Conservation (phyloP, 1,284 basidiomycete species). For the Trametes sp. region DNA sequence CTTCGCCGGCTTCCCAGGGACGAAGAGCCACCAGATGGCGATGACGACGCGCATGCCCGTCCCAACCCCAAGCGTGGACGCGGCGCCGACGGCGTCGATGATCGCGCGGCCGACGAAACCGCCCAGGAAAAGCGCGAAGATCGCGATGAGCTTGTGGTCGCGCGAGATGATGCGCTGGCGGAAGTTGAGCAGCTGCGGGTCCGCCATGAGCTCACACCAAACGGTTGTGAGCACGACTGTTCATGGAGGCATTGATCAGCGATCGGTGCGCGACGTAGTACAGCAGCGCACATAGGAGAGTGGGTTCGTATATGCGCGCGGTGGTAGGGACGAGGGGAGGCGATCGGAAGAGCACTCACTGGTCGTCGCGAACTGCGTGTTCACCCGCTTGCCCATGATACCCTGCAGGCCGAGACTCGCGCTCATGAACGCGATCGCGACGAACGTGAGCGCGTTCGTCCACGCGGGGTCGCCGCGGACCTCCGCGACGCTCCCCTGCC, state of each 20-base stretch:
- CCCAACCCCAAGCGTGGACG: constrained; percentile 72
- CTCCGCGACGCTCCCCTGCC: constrained; percentile 61
- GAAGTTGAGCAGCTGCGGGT: constrained; percentile 72
- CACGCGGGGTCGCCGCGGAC: constrained; percentile 70
- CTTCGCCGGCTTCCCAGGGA: constrained; percentile 56
- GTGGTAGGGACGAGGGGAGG: neutral
- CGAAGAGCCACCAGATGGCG: constrained; percentile 72
- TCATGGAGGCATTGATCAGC: neutral
- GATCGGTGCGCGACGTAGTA: neutral
- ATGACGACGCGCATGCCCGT: constrained; percentile 72
- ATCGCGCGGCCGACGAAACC: constrained; percentile 77
- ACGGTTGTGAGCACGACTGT: constrained; percentile 78
- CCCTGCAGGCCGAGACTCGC: constrained; percentile 83
- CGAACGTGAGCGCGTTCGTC: constrained; percentile 70
- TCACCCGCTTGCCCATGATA: constrained; percentile 84
- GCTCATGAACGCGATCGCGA: constrained; percentile 78
- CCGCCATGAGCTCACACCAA: constrained; percentile 87
- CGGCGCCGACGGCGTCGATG: constrained; percentile 66
- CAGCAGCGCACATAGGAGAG: constrained; percentile 4
- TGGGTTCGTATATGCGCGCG: neutral
- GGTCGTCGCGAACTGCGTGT: constrained; percentile 81
- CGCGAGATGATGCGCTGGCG: constrained; percentile 63
- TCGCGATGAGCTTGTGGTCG: constrained; percentile 78
- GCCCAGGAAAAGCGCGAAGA: constrained; percentile 75
- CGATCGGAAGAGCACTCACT: constrained; percentile 50